A percentile compares a stretch with the other conserved stretches of the same genome.
phyloP scores from a whole-genome alignment of 2,329 filamentous ascomycete genomes.

The Emmonsiellopsis sp. region DNA sequence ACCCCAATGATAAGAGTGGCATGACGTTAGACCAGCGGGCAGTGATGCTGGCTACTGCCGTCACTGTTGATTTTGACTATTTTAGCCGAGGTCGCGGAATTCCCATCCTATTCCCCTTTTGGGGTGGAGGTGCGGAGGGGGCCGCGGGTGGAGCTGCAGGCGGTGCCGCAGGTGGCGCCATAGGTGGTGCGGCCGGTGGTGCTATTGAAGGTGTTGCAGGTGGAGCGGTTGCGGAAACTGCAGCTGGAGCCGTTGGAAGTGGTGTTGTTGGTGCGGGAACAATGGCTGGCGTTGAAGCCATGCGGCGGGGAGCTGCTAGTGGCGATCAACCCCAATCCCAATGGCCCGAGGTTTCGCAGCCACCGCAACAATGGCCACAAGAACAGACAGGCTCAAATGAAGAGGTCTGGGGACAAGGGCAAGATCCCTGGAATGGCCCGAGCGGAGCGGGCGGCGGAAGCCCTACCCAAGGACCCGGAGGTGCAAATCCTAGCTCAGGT shows the following conservation, averaged over 20 bases:
- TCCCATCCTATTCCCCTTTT: constrained; percentile 43
- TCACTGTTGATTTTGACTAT: constrained; percentile 59
- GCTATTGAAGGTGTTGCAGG: constrained; percentile 15
- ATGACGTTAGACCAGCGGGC: constrained; percentile 60
- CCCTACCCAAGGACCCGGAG: constrained; percentile 22
- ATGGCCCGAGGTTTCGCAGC: constrained; percentile 4
- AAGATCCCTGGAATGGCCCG: constrained; percentile 17
- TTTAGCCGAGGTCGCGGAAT: constrained; percentile 49
- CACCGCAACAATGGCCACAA: background rate
- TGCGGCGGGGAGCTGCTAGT: constrained; percentile 39
- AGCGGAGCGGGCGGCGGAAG: constrained; percentile 20
- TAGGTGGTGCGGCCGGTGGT: constrained; percentile 27
- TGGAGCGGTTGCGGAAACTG: constrained; percentile 26
- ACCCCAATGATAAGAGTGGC: constrained; percentile 26
- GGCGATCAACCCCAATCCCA: background rate
- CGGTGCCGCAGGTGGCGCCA: constrained; percentile 19
- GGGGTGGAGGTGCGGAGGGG: constrained; percentile 28
- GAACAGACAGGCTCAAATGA: constrained; percentile 14
- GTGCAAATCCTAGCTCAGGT: too few species aligned
- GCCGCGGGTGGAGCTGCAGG: constrained; percentile 26
- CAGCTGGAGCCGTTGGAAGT: constrained; percentile 34
- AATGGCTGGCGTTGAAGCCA: constrained; percentile 55
- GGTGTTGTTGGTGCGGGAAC: constrained; percentile 47
- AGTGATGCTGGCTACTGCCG: constrained; percentile 57
- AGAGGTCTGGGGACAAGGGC: constrained; percentile 26